Evolutionary conservation across 2,329 filamentous ascomycete genomes (phyloP).

Genomic region (Aspergillus alliaceus): DNA sequence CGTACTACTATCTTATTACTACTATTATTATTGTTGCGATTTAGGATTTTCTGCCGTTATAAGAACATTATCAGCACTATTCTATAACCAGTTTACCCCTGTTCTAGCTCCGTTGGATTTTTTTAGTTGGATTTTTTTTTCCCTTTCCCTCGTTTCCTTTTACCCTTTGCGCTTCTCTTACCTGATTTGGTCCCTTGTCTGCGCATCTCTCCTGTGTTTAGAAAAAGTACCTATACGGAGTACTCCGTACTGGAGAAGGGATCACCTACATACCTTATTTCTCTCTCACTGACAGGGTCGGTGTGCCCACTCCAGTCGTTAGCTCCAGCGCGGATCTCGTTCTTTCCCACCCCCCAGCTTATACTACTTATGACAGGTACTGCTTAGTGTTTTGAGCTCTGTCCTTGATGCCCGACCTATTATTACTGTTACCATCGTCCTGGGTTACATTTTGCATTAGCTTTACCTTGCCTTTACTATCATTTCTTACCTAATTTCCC

Average conservation of each 20-base stretch:
- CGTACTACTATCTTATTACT: conserved; percentile 10
- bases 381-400: conserved; percentile 2
- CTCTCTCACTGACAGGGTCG: conserved; percentile 1
- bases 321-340: conserved; percentile 5
- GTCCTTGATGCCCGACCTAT: conserved; percentile 7
- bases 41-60: conserved; percentile 1
- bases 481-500: conserved; percentile 3
- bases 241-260: background rate
- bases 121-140: conserved; percentile 4
- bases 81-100: background rate
- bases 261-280: conserved; percentile 2
- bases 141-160: background rate
- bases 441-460: conserved; percentile 14
- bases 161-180: background rate
- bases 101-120: conserved; percentile 8
- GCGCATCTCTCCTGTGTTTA: background rate
- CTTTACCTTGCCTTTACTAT: background rate
- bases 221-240: conserved; percentile 4
- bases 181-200: background rate
- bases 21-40: background rate
- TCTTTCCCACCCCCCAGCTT: conserved; percentile 2
- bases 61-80: conserved; percentile 2
- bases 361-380: conserved; percentile 1
- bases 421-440: conserved; percentile 15
- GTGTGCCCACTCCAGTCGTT: conserved; percentile 5